These are phyloP conservation scores for Bolboschoenoplectus hybrid DNA, from an alignment of 202 grass and related monocot genomes.

Conservation along the genomic window DNA sequence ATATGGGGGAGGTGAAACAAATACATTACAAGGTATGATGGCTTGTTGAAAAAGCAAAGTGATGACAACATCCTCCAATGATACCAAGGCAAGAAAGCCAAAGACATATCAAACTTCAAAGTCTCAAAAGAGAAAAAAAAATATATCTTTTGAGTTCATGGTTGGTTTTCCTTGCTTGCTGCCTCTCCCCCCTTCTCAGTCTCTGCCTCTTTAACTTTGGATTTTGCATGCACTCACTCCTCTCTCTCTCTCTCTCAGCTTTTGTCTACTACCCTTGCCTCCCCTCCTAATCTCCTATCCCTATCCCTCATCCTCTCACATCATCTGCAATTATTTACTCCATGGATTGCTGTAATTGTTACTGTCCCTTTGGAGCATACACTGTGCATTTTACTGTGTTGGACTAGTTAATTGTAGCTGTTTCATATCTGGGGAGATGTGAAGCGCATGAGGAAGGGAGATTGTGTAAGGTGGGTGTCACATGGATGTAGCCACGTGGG, in stretches of 20 bases:
- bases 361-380: not conserved
- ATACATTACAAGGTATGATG: conserved; percentile 46
- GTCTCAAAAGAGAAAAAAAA: conserved; percentile 57
- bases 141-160: conserved; percentile 61
- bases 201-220: not conserved
- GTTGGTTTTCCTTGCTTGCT: conserved; percentile 44
- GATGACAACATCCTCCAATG: conserved; percentile 49
- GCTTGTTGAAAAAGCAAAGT: conserved; percentile 72
- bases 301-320: not conserved
- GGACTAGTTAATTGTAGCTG: not conserved
- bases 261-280: conserved; percentile 50
- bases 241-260: conserved; percentile 51
- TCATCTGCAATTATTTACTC: conserved; percentile 6
- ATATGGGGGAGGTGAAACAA: not conserved
- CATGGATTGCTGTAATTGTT: not conserved
- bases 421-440: not conserved
- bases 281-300: not conserved
- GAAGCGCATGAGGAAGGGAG: not conserved
- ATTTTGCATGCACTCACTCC: conserved; percentile 46
- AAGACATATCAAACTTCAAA: conserved; percentile 40
- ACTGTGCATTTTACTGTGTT: not conserved
- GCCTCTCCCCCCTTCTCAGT: not conserved
- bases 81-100: not conserved
- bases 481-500: conserved; percentile 25
- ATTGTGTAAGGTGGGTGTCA: conserved; percentile 21